Percentiles rank a stretch among this genome's conserved stretches.
Evolutionary conservation across 2,329 filamentous ascomycete species (phyloP).

Genomic region (Neopestalotiopsis sp.): DNA sequence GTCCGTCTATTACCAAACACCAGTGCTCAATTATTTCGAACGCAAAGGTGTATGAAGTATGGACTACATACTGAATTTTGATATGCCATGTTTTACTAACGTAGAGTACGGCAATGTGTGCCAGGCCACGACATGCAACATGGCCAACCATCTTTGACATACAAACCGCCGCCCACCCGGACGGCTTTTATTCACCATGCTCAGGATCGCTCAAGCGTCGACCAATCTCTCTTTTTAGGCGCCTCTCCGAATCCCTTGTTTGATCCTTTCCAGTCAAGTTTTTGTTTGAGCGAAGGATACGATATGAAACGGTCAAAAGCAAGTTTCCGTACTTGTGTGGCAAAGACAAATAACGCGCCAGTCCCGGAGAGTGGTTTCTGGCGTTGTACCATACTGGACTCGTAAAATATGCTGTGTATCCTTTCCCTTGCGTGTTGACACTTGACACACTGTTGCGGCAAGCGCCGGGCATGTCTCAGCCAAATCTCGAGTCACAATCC

Average conservation of each 20-base stretch:
- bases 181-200: background rate
- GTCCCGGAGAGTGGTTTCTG: background rate
- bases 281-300: background rate
- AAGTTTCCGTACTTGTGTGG: background rate
- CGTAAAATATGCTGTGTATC: background rate
- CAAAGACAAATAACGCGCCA: background rate
- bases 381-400: background rate
- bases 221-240: background rate
- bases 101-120: background rate
- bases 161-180: no score
- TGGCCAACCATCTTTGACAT: no score
- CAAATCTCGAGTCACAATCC: background rate
- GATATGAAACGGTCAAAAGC: background rate
- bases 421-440: background rate
- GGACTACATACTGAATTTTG: slow-evolving; percentile 52
- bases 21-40: slow-evolving; percentile 43
- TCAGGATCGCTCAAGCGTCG: background rate
- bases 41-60: slow-evolving; percentile 66
- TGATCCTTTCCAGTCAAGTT: background rate
- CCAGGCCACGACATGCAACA: background rate
- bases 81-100: background rate
- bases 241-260: background rate
- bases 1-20: slow-evolving; percentile 70
- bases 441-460: slow-evolving; percentile 1
- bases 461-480: background rate